Conservation (phyloP, 148 eudicot species). For the Nepenthes gracilis region DNA sequence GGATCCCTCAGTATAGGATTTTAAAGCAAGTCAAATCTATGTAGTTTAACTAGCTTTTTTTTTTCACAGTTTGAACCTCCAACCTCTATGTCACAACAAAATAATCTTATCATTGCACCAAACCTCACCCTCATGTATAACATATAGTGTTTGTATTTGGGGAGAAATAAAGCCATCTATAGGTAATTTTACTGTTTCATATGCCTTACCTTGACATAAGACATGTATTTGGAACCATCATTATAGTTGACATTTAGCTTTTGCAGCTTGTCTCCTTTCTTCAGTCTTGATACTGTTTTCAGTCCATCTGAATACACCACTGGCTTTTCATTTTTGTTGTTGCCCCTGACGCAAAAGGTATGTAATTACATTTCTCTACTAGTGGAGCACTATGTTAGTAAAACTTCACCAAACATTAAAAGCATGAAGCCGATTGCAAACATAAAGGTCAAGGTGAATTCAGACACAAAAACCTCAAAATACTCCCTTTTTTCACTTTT, state of each 20-base stretch:
- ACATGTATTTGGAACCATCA: slow-evolving; percentile 94
- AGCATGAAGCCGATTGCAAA: not conserved
- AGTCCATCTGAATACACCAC: slow-evolving; percentile 25
- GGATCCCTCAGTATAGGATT: no score
- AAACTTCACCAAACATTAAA: not conserved
- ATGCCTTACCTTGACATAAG: slow-evolving; percentile 72
- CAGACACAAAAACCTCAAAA: not conserved
- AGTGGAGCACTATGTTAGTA: not conserved
- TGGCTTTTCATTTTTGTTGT: slow-evolving; percentile 27
- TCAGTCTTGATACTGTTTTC: slow-evolving; percentile 31
- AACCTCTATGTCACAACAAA: no score
- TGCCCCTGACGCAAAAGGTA: slow-evolving; percentile 16
- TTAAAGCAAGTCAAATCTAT: no score
- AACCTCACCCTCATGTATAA: no score
- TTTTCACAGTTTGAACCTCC: no score
- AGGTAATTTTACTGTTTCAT: not conserved
- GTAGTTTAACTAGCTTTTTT: no score
- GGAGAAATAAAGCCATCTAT: no score
- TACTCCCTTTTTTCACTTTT: no score
- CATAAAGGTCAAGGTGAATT: not conserved
- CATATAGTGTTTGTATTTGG: no score
- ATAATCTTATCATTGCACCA: no score
- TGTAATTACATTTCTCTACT: not conserved
- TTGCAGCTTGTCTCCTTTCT: slow-evolving; percentile 50
- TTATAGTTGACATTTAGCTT: slow-evolving; percentile 33